Evolutionary conservation across 2,329 filamentous ascomycete species (phyloP), one percentile per base, ranked within the genome.

Genomic region (Aspergillus aculeatus): DNA sequence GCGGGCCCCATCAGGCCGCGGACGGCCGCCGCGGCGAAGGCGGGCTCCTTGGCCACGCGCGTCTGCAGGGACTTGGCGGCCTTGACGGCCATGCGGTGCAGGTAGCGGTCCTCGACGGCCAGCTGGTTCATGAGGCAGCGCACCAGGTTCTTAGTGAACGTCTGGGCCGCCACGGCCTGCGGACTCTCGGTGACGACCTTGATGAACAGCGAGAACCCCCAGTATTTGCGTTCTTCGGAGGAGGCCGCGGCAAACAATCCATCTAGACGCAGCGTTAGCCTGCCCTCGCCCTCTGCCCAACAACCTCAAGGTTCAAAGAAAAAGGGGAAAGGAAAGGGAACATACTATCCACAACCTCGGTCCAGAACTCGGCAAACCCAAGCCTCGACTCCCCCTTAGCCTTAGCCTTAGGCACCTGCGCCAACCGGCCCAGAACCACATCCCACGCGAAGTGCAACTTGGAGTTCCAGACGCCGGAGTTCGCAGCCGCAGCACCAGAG

Each of bases 371-470:
- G 51, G 83, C 81, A 71, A 96, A 92, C 24, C 68, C 73, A 23
- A 78, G 58, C 35, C 71, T 77, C 5, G 73, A 26, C 7, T 26
- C 69, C 61, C 64, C 62, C 64, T 72, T 78, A 48, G 65, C 69
- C 57, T 70, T 73, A 56, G 62, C 69, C 56, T 71, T 66, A 2
- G 67, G 56, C 4, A 61, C 60, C 50, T 69, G 66, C 55, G 72
- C 72, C n/a, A 83, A 66, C 35, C 76, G 73, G 21, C 69, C 69
- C n/a, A 96, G 75, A 21, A 97, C 85, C 26, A 93, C 77, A 64
- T 90, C 86, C 95, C 94, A 97, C 0, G 92, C 91, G 73, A 96
- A 96, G 68, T 92, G 91, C 57, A 96, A 81, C 69, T 92, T 90
- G 1, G 90, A 86, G 58, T 87, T 92, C 83, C 91, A 93, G 62